phyloP scores from a whole-genome alignment of 2,329 filamentous ascomycete genomes.

The Dactylellina drechsleri region DNA sequence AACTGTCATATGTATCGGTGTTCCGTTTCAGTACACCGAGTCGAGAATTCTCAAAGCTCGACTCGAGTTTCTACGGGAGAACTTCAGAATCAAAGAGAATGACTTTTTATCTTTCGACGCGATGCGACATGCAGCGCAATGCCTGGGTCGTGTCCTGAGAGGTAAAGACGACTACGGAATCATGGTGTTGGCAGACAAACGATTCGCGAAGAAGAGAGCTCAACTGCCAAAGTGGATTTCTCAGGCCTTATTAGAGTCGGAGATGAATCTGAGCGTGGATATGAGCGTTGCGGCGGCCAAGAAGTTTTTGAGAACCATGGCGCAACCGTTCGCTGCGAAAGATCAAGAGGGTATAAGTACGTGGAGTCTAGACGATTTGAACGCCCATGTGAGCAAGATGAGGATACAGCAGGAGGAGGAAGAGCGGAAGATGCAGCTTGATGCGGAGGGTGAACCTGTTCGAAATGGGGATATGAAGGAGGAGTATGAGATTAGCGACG shows the following conservation, averaged over 20 bases:
- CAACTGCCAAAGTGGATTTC: constrained; percentile 98
- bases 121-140: constrained; percentile 98
- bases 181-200: constrained; percentile 95
- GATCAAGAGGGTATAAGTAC: constrained; percentile 93
- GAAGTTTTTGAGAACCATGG: constrained; percentile 90
- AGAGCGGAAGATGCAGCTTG: constrained; percentile 59
- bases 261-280: constrained; percentile 91
- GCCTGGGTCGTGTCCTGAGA: constrained; percentile 88
- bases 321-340: constrained; percentile 81
- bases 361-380: constrained; percentile 84
- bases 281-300: constrained; percentile 91
- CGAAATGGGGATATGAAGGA: constrained; percentile 44
- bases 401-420: constrained; percentile 69
- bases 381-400: constrained; percentile 78
- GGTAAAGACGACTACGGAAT: constrained; percentile 99
- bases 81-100: constrained; percentile 94
- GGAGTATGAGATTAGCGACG: constrained; percentile 49
- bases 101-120: constrained; percentile 99
- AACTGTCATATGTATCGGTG: constrained; percentile 93
- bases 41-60: constrained; percentile 95
- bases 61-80: constrained; percentile 94
- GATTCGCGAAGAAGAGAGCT: constrained; percentile 88
- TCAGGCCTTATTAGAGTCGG: constrained; percentile 83
- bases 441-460: constrained; percentile 56
- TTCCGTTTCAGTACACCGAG: constrained; percentile 98